These are phyloP conservation scores for Phytophthora colocasiae DNA, from an alignment of 352 stramenopile genomes.

Conservation along the genomic window DNA sequence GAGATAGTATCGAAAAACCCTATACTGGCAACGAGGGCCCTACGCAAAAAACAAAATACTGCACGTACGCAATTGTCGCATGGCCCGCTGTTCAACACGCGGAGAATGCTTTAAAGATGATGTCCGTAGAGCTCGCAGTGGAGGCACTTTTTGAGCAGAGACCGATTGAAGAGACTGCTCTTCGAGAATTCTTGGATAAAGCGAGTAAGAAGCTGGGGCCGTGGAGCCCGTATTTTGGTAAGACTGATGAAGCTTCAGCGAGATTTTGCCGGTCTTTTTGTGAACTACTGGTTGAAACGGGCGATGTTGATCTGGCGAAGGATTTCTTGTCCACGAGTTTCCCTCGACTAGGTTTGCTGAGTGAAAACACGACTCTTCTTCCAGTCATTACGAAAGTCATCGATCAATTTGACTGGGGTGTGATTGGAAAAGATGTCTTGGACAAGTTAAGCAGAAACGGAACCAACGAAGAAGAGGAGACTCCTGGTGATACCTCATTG, in stretches of 20 bases:
- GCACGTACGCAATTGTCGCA: slow-evolving; percentile 26
- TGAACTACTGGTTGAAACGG: slow-evolving; percentile 16
- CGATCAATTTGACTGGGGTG: slow-evolving; percentile 15
- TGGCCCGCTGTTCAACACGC: slow-evolving; percentile 12
- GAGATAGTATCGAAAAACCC: slow-evolving; percentile 8
- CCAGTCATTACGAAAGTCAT: slow-evolving; percentile 1
- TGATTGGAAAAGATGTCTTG: slow-evolving; percentile 1
- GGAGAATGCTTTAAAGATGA: slow-evolving; percentile 8
- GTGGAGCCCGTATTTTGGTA: too few relatives aligned
- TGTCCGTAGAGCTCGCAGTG: slow-evolving; percentile 8
- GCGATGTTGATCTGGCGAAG: slow-evolving; percentile 13
- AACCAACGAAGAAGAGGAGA: neutral
- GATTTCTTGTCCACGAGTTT: slow-evolving; percentile 19
- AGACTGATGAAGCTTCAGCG: neutral
- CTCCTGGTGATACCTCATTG: slow-evolving; percentile 1
- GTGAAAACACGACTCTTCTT: slow-evolving; percentile 7
- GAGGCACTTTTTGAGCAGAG: neutral
- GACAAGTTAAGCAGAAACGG: slow-evolving; percentile 3
- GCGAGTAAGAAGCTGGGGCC: neutral
- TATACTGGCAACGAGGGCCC: slow-evolving; percentile 30
- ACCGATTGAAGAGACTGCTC: neutral
- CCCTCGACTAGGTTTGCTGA: slow-evolving; percentile 2
- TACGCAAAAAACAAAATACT: slow-evolving; percentile 21
- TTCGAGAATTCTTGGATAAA: slow-evolving; percentile 1
- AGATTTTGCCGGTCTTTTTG: slow-evolving; percentile 18